A percentile compares a stretch with the other conserved stretches of the same genome.
phyloP scores from a whole-genome alignment of 371 early-diverging fungal species.

The Batkoa obscura region DNA sequence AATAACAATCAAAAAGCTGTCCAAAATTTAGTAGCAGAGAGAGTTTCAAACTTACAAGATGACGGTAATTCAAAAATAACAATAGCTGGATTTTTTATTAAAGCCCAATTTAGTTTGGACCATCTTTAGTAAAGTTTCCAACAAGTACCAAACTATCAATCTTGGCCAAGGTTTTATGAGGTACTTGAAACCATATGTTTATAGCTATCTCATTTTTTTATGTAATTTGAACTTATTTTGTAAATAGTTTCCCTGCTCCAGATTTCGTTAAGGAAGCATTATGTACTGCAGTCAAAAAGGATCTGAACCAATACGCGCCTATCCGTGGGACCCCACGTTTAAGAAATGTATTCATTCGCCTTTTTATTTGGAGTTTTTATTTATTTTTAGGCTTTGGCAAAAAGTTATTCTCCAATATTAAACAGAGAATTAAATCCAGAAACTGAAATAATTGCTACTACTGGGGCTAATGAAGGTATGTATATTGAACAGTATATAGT shows the following conservation, averaged over 20 bases:
- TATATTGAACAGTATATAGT: too few relatives aligned
- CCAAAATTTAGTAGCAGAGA: neutral
- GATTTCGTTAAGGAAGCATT: slow-evolving; percentile 73
- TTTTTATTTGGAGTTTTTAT: too few relatives aligned
- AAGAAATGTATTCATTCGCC: slow-evolving; percentile 13
- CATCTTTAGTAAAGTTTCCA: slow-evolving; percentile 72
- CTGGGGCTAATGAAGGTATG: slow-evolving; percentile 82
- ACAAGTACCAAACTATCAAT: slow-evolving; percentile 73
- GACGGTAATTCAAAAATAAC: neutral
- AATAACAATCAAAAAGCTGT: too few relatives aligned
- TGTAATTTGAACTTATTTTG: neutral
- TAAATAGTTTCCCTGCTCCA: slow-evolving; percentile 60
- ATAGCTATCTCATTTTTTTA: neutral
- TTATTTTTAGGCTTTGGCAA: slow-evolving; percentile 36
- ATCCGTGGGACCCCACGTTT: slow-evolving; percentile 63
- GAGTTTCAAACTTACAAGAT: neutral
- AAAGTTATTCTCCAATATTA: slow-evolving; percentile 49
- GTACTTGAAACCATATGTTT: slow-evolving; percentile 12
- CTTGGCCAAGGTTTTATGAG: slow-evolving; percentile 84
- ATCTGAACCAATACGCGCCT: slow-evolving; percentile 71
- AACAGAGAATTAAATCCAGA: slow-evolving; percentile 45
- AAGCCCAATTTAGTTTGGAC: slow-evolving; percentile 50
- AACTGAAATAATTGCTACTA: slow-evolving; percentile 69
- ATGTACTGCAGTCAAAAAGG: slow-evolving; percentile 33
- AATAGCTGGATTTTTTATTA: neutral